Base-by-base conservation (phyloP, 768 basidiomycete genomes). In the Suillus paluster region DNA sequence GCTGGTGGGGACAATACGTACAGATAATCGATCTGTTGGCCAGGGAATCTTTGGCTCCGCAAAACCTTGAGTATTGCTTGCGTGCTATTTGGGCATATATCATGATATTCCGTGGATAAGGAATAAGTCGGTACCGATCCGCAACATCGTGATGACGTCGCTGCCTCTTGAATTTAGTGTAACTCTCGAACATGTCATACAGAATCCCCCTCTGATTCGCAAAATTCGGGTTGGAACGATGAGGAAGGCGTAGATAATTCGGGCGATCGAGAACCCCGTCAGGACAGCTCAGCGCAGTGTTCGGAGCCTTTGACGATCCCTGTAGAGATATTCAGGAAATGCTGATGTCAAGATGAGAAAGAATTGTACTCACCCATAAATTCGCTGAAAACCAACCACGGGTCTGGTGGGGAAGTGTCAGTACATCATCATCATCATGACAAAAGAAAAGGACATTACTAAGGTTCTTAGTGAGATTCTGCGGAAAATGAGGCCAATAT, bases 301-400 rank as follows among this genome's bases (percentile, higher is more conserved):
- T 90, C 88, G 0, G 89, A 89, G n/a, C 90, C 90, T 67, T 85
- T 82, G 63, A 92, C 86, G 7, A 88, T 83, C 36, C 89, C 89
- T 70, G 21, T 27, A 23, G 45, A 34, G 27, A 15, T 45, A 38
- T 52, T 52, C 10, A 48, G 33, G 45, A 14, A 41, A 2, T 41
- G 9, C 57, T 8, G 7, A 7, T 10, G 8, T 59, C 9, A 5
- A 12, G 25, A 30, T 19, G 57, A 9, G 21, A 23, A 33, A n/a
- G n/a, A n/a, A 30, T 11, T 19, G 38, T 39, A 67, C 76, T n/a
- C 58, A 84, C 89, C 89, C 61, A 91, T 80, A 27, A 91, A 73
- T 67, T 91, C 88, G 41, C 82, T 84, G 67, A 83, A 91, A 0
- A 89, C 86, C 4, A 87, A 73, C 14, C 83, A 77, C 2, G 88